Evolutionary conservation across 768 basidiomycete genomes (phyloP).

Genomic region (Amanita muscaria): DNA sequence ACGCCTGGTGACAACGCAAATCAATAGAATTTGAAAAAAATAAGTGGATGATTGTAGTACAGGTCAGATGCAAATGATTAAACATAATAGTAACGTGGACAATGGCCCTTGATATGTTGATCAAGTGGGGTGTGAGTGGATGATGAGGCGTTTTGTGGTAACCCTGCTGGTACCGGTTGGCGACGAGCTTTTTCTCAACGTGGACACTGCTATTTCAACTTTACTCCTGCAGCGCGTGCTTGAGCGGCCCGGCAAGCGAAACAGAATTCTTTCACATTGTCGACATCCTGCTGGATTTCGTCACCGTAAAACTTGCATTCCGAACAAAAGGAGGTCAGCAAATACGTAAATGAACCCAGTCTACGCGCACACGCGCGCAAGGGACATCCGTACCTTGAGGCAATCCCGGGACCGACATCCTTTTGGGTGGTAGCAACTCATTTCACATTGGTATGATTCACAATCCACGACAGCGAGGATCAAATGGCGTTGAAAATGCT

Average conservation of each 20-base stretch:
- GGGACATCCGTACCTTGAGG: constrained; percentile 43
- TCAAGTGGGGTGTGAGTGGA: background rate
- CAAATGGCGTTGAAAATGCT: constrained; percentile 77
- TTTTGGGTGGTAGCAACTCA: constrained; percentile 51
- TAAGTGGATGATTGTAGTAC: too few relatives aligned
- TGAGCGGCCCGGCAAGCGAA: constrained; percentile 58
- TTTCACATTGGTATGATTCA: constrained; percentile 52
- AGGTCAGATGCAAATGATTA: too few relatives aligned
- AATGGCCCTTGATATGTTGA: too few relatives aligned
- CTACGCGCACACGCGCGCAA: constrained; percentile 1
- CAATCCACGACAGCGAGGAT: constrained; percentile 72
- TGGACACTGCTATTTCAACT: background rate
- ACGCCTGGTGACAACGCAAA: too few relatives aligned
- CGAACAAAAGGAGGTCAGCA: constrained; percentile 8
- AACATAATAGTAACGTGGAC: too few relatives aligned
- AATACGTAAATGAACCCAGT: background rate
- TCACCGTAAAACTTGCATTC: constrained; percentile 48
- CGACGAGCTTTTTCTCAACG: background rate
- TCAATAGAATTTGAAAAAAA: too few relatives aligned
- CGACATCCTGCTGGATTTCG: constrained; percentile 62
- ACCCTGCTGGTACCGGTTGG: background rate
- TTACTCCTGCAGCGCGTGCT: constrained; percentile 22
- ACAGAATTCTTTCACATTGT: constrained; percentile 65
- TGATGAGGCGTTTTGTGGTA: background rate
- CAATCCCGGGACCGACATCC: constrained; percentile 47